Percentiles rank a stretch among this genome's conserved stretches.
These are phyloP conservation scores for Immersiporthe knoxdaviesiana DNA, from an alignment of 2,329 filamentous ascomycete species.

Conservation along the genomic window DNA sequence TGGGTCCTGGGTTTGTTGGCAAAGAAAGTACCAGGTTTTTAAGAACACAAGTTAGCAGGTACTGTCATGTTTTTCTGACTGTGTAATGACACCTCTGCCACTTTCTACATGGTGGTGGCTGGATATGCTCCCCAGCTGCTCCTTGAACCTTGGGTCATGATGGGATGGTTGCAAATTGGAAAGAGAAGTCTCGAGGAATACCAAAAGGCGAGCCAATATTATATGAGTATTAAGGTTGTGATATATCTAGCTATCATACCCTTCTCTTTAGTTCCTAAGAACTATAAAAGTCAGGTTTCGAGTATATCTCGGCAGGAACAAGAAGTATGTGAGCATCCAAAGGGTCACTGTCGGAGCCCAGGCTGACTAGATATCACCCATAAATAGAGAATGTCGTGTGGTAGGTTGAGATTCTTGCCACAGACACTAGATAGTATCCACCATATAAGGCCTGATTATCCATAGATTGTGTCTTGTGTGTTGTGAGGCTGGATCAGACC, in stretches of 20 bases:
- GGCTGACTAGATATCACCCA: background rate
- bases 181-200: no score
- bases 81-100: background rate
- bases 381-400: background rate
- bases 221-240: no score
- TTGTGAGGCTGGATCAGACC: no score
- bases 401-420: background rate
- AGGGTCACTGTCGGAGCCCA: background rate
- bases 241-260: no score
- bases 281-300: no score
- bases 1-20: background rate
- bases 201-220: no score
- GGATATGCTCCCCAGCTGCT: background rate
- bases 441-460: no score
- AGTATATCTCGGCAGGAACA: background rate
- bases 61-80: background rate
- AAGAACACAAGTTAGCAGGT: background rate
- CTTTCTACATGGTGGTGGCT: background rate
- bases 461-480: no score
- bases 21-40: background rate
- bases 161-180: background rate
- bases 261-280: no score
- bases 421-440: no score
- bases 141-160: no score
- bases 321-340: background rate